These are phyloP conservation scores for Tubosaeta sp. DNA, from an alignment of 768 basidiomycete genomes.

Conservation along the genomic window DNA sequence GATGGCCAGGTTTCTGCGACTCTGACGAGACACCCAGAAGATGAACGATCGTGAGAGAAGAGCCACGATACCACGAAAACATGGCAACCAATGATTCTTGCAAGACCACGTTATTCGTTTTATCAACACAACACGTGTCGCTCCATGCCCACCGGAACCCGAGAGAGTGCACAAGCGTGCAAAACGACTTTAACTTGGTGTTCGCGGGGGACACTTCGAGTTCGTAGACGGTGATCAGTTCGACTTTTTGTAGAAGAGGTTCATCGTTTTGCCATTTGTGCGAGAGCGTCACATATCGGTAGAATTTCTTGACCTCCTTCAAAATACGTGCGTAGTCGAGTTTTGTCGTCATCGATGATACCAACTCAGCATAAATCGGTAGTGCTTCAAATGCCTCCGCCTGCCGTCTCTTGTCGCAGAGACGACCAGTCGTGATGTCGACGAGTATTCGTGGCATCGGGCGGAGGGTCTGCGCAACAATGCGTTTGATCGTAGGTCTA, in stretches of 20 bases:
- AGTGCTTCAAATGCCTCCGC: not conserved
- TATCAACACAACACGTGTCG: conserved; percentile 9
- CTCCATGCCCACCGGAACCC: not conserved
- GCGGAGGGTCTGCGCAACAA: not conserved
- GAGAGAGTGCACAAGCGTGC: not conserved
- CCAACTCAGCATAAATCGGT: not conserved
- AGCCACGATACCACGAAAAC: conserved; percentile 10
- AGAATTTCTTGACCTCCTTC: not conserved
- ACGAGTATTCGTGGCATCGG: conserved; percentile 2
- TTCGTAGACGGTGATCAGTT: not conserved
- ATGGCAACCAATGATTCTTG: conserved; percentile 10
- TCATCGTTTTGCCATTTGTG: conserved; percentile 1
- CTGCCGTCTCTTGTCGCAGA: not conserved
- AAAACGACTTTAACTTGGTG: not conserved
- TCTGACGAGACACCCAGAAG: conserved; percentile 1
- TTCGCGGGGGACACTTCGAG: not conserved
- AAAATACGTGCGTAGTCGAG: not conserved
- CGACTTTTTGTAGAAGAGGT: not conserved
- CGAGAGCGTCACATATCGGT: conserved; percentile 5
- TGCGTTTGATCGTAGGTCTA: not conserved
- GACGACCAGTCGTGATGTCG: conserved; percentile 1
- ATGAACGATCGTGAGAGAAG: not conserved
- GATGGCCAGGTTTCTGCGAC: not conserved
- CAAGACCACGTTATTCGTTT: not conserved
- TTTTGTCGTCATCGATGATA: not conserved